These are phyloP conservation scores for Xanthoceras sorbifolium DNA, from an alignment of 345 rosid species.

Conservation along the genomic window DNA sequence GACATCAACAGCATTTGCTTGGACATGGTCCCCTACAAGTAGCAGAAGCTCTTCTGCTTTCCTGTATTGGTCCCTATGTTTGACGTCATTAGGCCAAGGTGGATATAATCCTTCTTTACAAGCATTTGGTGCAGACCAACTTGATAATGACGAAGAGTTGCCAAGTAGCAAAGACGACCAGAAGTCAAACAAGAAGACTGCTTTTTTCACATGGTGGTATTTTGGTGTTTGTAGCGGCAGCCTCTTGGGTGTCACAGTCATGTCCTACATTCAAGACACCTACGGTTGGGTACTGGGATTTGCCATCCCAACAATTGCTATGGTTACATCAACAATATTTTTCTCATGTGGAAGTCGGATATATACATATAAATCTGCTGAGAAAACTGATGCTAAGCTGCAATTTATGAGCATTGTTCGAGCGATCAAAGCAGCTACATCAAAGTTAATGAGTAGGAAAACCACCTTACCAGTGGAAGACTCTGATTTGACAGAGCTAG, in stretches of 20 bases:
- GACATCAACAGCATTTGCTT: constrained; percentile 71
- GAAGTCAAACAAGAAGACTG: constrained; percentile 48
- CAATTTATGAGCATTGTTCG: constrained; percentile 34
- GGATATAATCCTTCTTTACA: constrained; percentile 88
- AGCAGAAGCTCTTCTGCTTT: constrained; percentile 44
- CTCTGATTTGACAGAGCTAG: constrained; percentile 57
- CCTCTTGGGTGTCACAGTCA: constrained; percentile 77
- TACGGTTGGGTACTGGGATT: constrained; percentile 93
- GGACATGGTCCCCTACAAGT: constrained; percentile 46
- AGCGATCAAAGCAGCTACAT: constrained; percentile 37
- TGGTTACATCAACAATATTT: constrained; percentile 55
- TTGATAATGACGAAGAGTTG: constrained; percentile 50
- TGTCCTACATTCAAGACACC: constrained; percentile 90
- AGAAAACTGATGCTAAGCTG: constrained; percentile 23
- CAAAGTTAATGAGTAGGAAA: constrained; percentile 29
- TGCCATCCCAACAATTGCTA: constrained; percentile 73
- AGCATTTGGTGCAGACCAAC: constrained; percentile 93
- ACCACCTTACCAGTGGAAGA: constrained; percentile 43
- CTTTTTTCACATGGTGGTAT: constrained; percentile 94
- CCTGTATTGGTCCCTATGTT: constrained; percentile 70
- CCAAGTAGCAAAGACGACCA: constrained; percentile 43
- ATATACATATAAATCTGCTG: constrained; percentile 41
- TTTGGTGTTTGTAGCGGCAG: constrained; percentile 87
- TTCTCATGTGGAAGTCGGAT: constrained; percentile 63
- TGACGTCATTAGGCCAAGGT: constrained; percentile 82